phyloP scores from a whole-genome alignment of 768 basidiomycete species.

The Suillus spraguei region DNA sequence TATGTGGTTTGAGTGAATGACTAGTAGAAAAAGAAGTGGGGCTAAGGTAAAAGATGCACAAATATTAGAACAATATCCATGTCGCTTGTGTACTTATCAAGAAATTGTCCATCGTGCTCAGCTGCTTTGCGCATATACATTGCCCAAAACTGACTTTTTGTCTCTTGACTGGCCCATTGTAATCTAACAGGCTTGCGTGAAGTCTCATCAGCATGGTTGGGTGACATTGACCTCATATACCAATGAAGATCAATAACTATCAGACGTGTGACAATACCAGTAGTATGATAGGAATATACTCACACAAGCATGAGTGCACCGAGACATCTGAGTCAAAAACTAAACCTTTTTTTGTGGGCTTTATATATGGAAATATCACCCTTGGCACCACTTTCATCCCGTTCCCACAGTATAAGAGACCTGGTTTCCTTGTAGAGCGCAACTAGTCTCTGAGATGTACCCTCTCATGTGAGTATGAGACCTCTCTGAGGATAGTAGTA shows the following conservation, averaged over 20 bases:
- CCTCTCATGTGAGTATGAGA: too few relatives aligned
- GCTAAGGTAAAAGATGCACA: slow-evolving; percentile 10
- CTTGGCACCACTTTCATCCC: neutral
- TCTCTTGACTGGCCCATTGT: slow-evolving; percentile 5
- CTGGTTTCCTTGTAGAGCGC: neutral
- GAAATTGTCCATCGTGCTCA: slow-evolving; percentile 20
- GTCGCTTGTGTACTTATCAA: slow-evolving; percentile 21
- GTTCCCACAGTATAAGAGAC: neutral
- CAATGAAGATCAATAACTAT: neutral
- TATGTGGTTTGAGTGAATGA: neutral
- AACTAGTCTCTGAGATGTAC: neutral
- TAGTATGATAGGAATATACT: neutral
- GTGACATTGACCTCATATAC: neutral
- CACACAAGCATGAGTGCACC: neutral
- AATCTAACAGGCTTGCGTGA: neutral
- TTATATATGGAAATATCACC: neutral
- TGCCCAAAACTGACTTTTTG: slow-evolving; percentile 16
- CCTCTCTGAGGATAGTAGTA: too few relatives aligned
- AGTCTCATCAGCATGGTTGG: neutral
- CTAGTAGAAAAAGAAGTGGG: neutral
- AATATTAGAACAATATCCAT: slow-evolving; percentile 27
- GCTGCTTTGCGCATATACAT: slow-evolving; percentile 19
- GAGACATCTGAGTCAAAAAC: neutral
- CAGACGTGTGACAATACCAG: neutral
- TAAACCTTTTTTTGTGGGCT: neutral